phyloP scores from a whole-genome alignment of 352 stramenopile species.

The Phytopythium sindhum region DNA sequence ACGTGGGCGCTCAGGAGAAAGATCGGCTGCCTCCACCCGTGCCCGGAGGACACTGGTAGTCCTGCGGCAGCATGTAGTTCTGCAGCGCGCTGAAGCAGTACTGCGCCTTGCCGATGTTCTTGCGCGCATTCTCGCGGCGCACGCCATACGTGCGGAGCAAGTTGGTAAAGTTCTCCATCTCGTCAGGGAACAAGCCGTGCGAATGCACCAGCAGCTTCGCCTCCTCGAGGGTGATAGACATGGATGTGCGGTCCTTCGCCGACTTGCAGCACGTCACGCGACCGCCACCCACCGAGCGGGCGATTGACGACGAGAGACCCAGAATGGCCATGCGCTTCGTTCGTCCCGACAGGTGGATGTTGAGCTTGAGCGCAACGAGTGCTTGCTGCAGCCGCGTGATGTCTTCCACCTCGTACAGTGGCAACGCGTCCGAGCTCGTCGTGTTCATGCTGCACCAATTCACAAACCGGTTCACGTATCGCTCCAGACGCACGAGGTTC shows the following conservation, averaged over 20 bases:
- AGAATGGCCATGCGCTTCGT: slow-evolving; percentile 83
- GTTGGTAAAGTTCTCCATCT: slow-evolving; percentile 56
- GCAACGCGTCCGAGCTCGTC: slow-evolving; percentile 8
- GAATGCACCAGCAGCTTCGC: slow-evolving; percentile 58
- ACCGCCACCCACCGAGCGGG: slow-evolving; percentile 81
- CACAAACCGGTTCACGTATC: slow-evolving; percentile 41
- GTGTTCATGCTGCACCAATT: slow-evolving; percentile 37
- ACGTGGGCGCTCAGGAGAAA: slow-evolving; percentile 37
- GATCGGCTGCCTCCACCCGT: slow-evolving; percentile 64
- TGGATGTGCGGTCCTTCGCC: slow-evolving; percentile 96
- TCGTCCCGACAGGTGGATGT: slow-evolving; percentile 42
- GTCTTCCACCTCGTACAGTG: slow-evolving; percentile 27
- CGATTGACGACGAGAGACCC: slow-evolving; percentile 68
- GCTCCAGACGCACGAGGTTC: slow-evolving; percentile 59
- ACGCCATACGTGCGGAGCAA: slow-evolving; percentile 74
- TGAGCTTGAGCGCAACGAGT: slow-evolving; percentile 33
- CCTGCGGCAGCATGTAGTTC: slow-evolving; percentile 77
- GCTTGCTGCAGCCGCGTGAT: slow-evolving; percentile 29
- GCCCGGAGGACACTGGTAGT: slow-evolving; percentile 79
- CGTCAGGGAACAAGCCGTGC: slow-evolving; percentile 48
- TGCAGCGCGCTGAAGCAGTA: slow-evolving; percentile 83
- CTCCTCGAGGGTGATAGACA: slow-evolving; percentile 96
- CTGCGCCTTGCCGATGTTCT: slow-evolving; percentile 84
- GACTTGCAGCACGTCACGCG: slow-evolving; percentile 96
- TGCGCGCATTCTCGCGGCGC: slow-evolving; percentile 79